Evolutionary conservation across 2,329 filamentous ascomycete species (phyloP).

Genomic region (Cadophora gregata): DNA sequence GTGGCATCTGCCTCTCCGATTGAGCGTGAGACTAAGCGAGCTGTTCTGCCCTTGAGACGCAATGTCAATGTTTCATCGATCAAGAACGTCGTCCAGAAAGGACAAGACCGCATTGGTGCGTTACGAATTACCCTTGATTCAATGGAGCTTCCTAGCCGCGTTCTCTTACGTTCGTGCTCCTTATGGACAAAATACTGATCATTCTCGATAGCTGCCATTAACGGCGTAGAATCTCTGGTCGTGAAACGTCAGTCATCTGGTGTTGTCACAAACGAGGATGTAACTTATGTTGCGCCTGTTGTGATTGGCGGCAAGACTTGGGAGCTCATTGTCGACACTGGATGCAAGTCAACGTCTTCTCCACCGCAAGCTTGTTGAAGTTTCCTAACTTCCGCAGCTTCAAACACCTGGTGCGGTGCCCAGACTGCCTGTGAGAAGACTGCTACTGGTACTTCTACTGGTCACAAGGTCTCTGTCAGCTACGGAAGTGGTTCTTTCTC

Average conservation of each 20-base stretch:
- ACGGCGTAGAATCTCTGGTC: slow-evolving; percentile 27
- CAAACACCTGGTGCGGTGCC: slow-evolving; percentile 39
- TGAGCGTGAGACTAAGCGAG: slow-evolving; percentile 32
- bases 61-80: slow-evolving; percentile 37
- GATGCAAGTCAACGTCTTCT: slow-evolving; percentile 35
- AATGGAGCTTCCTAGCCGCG: too few relatives aligned
- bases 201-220: slow-evolving; percentile 25
- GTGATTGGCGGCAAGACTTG: slow-evolving; percentile 38
- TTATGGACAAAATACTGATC: background rate
- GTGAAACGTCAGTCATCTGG: slow-evolving; percentile 29
- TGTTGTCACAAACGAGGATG: slow-evolving; percentile 40
- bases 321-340: slow-evolving; percentile 43
- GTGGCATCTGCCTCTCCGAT: slow-evolving; percentile 39
- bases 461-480: slow-evolving; percentile 36
- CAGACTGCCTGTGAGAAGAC: slow-evolving; percentile 27
- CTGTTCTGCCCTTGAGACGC: slow-evolving; percentile 37
- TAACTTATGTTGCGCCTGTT: slow-evolving; percentile 40
- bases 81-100: slow-evolving; percentile 38
- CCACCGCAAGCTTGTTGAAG: background rate
- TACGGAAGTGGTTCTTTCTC: slow-evolving; percentile 42
- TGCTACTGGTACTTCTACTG: slow-evolving; percentile 37
- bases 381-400: slow-evolving; percentile 33
- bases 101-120: slow-evolving; percentile 36
- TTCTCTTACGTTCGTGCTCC: background rate
- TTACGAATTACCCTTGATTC: background rate